A percentile compares a stretch with the other conserved stretches of the same genome.
phyloP scores from a whole-genome alignment of 345 rosid genomes.

The Ceriops tagal region DNA sequence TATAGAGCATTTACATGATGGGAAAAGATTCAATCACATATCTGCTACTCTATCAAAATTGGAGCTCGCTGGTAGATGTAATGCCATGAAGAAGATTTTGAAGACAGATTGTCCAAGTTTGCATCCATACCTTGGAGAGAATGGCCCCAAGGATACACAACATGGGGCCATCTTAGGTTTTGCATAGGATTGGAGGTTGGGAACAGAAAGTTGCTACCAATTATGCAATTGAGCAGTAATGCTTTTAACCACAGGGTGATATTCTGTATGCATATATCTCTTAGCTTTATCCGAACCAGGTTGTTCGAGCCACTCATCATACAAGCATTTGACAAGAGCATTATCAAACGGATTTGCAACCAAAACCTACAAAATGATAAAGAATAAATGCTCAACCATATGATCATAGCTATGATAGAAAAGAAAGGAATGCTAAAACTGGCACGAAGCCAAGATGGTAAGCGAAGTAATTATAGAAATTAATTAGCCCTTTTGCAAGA shows the following conservation, averaged over 20 bases:
- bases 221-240: slow-evolving; percentile 68
- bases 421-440: background rate
- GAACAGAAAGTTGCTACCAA: slow-evolving; percentile 42
- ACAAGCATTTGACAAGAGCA: slow-evolving; percentile 57
- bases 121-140: background rate
- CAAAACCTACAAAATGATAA: slow-evolving; percentile 38
- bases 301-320: slow-evolving; percentile 80
- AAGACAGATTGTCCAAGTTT: background rate
- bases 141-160: background rate
- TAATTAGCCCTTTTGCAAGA: no score
- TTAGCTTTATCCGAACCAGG: slow-evolving; percentile 84
- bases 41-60: slow-evolving; percentile 41
- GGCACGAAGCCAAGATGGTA: background rate
- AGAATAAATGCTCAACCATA: slow-evolving; percentile 1
- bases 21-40: background rate
- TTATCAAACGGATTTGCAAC: slow-evolving; percentile 67
- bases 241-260: slow-evolving; percentile 83
- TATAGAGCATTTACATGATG: slow-evolving; percentile 23
- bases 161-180: background rate
- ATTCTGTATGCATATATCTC: slow-evolving; percentile 69
- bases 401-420: background rate
- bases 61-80: slow-evolving; percentile 14
- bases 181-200: background rate
- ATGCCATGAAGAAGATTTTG: background rate
- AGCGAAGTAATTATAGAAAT: no score